Base-by-base conservation (phyloP, 768 basidiomycete species). In the Holtermannia corniformis region DNA sequence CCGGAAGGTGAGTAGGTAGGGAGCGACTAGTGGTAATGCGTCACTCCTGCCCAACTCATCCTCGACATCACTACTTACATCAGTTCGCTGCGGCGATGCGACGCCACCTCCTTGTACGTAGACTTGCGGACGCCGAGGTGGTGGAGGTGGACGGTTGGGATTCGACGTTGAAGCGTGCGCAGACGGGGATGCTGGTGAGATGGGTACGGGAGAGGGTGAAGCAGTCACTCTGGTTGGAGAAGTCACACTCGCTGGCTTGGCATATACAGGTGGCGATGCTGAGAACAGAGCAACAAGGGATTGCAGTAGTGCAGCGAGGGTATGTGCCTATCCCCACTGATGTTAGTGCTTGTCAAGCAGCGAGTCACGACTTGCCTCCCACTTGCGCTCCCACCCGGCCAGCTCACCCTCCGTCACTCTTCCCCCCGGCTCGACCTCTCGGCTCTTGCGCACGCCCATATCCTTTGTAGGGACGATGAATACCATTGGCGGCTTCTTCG, bases 401-500 rank as follows among this genome's bases (percentile, higher is more conserved):
- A 85, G 66, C 81, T 88, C 57, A 78, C 76, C 20, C 86, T 63
- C 92, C 65, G 84, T 88, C 50, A 86, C 79, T 41, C 62, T 56
- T 3, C 71, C 71, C 4, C 64, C 59, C 5, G 68, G 68, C 42
- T 96, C 90, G 62, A 96, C 78, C 65, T 79, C 77, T 43, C 76
- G 79, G 20, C 83, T 80, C 11, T 87, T 78, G 60, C 83, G 82
- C 62, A 99, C 81, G 54, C 91, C 82, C 84, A 99, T 89, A 64
- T 87, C 83, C 49, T 76, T 79, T 2, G 89, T 95, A 27, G 95
- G 93, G 12, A 89, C 85, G 60, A 99, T 91, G 75, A 89, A 96
- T 20, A 78, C 78, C 63, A 97, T 79, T 20, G 95, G 95, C 0
- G 91, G 83, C 12, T 76, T 76, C 41, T 78, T 77, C 3, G 93